phyloP scores from a whole-genome alignment of 2,329 filamentous ascomycete species.

The Fusarium nygamai region DNA sequence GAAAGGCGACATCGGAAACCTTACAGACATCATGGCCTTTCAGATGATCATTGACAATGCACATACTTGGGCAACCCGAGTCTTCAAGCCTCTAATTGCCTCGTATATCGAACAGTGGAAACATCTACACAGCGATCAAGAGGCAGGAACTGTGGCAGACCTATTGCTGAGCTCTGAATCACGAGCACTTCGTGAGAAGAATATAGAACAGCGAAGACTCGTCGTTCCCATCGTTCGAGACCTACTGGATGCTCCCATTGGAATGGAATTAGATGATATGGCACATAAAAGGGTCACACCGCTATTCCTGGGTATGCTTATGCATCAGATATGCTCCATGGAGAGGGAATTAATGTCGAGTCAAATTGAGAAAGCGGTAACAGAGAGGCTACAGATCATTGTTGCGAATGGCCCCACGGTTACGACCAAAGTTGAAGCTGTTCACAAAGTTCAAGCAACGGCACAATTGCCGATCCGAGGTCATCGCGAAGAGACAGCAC shows the following conservation, averaged over 20 bases:
- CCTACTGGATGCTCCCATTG: background rate
- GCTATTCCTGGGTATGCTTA: conserved; percentile 9
- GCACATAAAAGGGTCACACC: conserved; percentile 9
- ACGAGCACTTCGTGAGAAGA: background rate
- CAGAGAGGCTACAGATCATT: background rate
- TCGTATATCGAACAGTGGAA: conserved; percentile 32
- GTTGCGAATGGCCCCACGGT: background rate
- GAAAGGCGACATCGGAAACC: conserved; percentile 21
- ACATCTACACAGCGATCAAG: background rate
- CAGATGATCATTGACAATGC: conserved; percentile 35
- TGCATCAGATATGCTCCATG: conserved; percentile 1
- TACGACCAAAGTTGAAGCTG: background rate
- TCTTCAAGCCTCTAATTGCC: conserved; percentile 26
- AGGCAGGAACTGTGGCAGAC: rapidly evolving
- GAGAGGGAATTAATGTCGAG: background rate
- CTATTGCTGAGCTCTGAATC: background rate
- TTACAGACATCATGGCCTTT: conserved; percentile 17
- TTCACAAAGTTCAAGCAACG: background rate
- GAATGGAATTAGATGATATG: background rate
- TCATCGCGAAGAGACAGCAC: background rate
- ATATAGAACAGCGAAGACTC: background rate
- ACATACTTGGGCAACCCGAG: conserved; percentile 35
- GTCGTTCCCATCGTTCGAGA: background rate
- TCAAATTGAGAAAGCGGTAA: conserved; percentile 3
- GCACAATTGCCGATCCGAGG: background rate